Evolutionary conservation across 2,329 filamentous ascomycete genomes (phyloP).

Genomic region (Colletotrichum sp.): DNA sequence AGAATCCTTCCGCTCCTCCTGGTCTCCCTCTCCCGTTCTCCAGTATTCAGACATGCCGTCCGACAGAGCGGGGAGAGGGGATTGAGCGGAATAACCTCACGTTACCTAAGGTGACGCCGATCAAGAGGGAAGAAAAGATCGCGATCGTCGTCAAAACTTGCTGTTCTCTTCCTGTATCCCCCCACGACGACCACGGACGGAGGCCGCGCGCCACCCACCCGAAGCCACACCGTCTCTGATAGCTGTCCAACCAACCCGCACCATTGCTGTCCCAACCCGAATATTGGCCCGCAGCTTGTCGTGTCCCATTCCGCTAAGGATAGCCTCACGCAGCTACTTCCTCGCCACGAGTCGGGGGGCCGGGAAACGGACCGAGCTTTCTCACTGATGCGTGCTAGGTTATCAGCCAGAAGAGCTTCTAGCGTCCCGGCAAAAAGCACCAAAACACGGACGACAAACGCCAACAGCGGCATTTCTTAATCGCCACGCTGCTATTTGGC

Average conservation of each 20-base stretch:
- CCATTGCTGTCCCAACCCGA: neutral
- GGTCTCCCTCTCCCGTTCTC: neutral
- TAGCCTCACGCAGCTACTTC: neutral
- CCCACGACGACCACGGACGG: neutral
- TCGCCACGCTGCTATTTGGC: neutral
- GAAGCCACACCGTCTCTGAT: slow-evolving; percentile 10
- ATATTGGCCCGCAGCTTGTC: slow-evolving; percentile 5
- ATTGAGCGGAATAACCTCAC: neutral
- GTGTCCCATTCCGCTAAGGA: neutral
- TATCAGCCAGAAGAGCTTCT: neutral
- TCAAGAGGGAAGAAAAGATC: neutral
- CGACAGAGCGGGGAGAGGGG: neutral
- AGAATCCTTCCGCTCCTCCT: slow-evolving; percentile 3
- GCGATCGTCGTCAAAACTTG: neutral
- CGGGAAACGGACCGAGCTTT: slow-evolving; percentile 16
- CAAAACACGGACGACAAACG: neutral
- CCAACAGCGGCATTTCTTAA: neutral
- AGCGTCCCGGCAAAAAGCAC: neutral
- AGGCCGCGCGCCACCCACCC: slow-evolving; percentile 3
- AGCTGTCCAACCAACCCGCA: neutral
- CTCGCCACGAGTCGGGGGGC: neutral
- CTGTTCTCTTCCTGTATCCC: neutral
- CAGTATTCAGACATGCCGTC: neutral
- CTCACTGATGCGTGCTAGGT: neutral
- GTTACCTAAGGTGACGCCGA: neutral